Conservation (phyloP, 495 filamentous ascomycete genomes). For the Chlorociboria aeruginascens region DNA sequence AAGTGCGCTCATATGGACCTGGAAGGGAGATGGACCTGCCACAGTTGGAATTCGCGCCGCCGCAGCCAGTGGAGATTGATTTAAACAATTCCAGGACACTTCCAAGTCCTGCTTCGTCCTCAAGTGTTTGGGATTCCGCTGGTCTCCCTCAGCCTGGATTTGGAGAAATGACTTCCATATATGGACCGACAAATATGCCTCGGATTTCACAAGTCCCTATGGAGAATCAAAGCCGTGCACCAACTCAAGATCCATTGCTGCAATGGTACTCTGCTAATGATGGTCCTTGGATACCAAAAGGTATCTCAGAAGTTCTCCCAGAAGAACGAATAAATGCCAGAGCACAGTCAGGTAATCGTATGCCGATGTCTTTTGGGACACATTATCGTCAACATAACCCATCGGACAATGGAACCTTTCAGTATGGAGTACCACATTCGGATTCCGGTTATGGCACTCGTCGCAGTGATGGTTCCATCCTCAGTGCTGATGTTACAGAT, state of each 20-base stretch:
- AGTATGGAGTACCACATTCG: conserved; percentile 31
- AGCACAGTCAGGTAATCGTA: conserved; percentile 7
- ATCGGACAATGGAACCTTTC: conserved; percentile 47
- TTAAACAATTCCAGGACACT: conserved; percentile 11
- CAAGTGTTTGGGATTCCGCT: conserved; percentile 5
- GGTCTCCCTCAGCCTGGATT: conserved; percentile 3
- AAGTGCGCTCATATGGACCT: conserved; percentile 8
- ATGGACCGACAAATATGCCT: conserved; percentile 3
- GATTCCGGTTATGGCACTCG: conserved; percentile 56
- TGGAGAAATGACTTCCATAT: conserved; percentile 5
- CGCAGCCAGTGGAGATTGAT: conserved; percentile 18
- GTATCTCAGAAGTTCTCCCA: conserved; percentile 6
- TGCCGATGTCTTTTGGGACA: background rate
- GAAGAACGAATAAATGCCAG: conserved; percentile 11
- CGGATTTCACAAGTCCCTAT: conserved; percentile 7
- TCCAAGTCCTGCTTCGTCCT: conserved; percentile 7
- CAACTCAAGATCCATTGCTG: conserved; percentile 16
- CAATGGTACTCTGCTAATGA: conserved; percentile 27
- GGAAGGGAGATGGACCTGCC: conserved; percentile 16
- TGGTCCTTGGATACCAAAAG: conserved; percentile 27
- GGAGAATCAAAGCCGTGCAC: conserved; percentile 3
- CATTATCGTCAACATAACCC: conserved; percentile 21
- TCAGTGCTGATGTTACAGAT: conserved; percentile 15
- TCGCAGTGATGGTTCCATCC: conserved; percentile 15
- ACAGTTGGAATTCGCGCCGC: conserved; percentile 10